A percentile compares a stretch with the other conserved stretches of the same genome.
phyloP scores from a whole-genome alignment of 352 stramenopile genomes.

The Phytophthora rubi region DNA sequence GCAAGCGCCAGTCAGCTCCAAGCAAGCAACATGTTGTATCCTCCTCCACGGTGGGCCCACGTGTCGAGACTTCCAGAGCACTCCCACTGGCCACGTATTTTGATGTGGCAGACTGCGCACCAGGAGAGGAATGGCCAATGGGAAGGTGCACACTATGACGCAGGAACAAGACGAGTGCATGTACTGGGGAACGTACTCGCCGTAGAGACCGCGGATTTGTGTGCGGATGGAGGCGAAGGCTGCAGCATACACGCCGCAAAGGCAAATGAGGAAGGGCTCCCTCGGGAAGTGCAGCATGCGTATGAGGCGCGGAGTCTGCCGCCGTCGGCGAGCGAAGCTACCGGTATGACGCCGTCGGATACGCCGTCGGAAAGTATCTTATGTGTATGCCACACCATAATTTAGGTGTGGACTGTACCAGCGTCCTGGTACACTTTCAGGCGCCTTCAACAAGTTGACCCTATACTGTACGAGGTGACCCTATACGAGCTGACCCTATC shows the following conservation, averaged over 20 bases:
- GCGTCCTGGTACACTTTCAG: too few relatives aligned
- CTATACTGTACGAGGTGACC: too few relatives aligned
- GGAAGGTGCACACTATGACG: not conserved
- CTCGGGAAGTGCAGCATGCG: conserved; percentile 43
- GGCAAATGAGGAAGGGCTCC: conserved; percentile 45
- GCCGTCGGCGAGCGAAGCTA: conserved; percentile 8
- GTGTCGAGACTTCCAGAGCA: conserved; percentile 4
- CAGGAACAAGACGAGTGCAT: conserved; percentile 14
- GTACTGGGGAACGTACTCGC: conserved; percentile 47
- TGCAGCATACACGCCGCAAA: conserved; percentile 54
- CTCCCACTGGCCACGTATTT: not conserved
- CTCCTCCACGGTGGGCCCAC: not conserved
- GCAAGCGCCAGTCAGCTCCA: conserved; percentile 1
- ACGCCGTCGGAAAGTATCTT: conserved; percentile 18
- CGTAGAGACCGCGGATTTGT: conserved; percentile 86
- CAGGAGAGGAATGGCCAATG: too few relatives aligned
- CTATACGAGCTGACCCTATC: too few relatives aligned
- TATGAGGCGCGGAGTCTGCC: not conserved
- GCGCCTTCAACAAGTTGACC: too few relatives aligned
- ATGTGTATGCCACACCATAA: not conserved
- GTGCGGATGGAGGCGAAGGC: conserved; percentile 85
- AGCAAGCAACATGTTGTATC: not conserved
- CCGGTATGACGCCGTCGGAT: conserved; percentile 3
- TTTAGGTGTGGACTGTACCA: not conserved
- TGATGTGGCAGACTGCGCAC: not conserved